A percentile compares a stretch with the other conserved stretches of the same genome.
Evolutionary conservation across 1,284 basidiomycete species (phyloP).

Genomic region (Entoloma clypeatum): DNA sequence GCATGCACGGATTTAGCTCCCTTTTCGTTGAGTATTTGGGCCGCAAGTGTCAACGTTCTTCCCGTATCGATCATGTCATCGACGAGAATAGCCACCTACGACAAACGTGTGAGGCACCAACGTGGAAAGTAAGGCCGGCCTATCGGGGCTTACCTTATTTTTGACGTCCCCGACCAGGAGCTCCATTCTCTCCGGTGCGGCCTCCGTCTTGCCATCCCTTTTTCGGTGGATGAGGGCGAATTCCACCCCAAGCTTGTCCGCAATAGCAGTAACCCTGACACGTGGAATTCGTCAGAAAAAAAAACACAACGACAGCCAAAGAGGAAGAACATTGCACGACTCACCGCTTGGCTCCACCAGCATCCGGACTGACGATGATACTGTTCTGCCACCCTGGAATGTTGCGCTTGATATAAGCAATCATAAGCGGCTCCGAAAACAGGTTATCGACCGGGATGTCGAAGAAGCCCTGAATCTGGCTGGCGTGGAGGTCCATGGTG

Average conservation of each 20-base stretch:
- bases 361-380: slow-evolving; percentile 96
- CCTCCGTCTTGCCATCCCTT: slow-evolving; percentile 56
- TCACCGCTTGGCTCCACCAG: slow-evolving; percentile 95
- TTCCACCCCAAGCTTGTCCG: slow-evolving; percentile 93
- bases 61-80: slow-evolving; percentile 99
- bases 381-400: slow-evolving; percentile 86
- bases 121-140: slow-evolving; percentile 1
- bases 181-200: slow-evolving; percentile 81
- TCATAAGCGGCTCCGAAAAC: slow-evolving; percentile 86
- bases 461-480: slow-evolving; percentile 99
- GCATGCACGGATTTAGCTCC: slow-evolving; percentile 90
- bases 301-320: slow-evolving; percentile 4
- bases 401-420: slow-evolving; percentile 84
- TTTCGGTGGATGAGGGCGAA: slow-evolving; percentile 97
- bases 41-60: slow-evolving; percentile 82
- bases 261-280: slow-evolving; percentile 84
- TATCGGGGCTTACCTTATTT: slow-evolving; percentile 66
- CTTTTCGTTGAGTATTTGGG: slow-evolving; percentile 80
- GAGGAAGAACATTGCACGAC: slow-evolving; percentile 32
- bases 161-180: slow-evolving; percentile 95
- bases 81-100: slow-evolving; percentile 84
- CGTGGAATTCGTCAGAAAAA: slow-evolving; percentile 16
- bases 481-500: slow-evolving; percentile 97
- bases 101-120: slow-evolving; percentile 4
- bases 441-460: slow-evolving; percentile 99